Conservation (phyloP, 495 filamentous ascomycete genomes). For the Pyronema domesticum region DNA sequence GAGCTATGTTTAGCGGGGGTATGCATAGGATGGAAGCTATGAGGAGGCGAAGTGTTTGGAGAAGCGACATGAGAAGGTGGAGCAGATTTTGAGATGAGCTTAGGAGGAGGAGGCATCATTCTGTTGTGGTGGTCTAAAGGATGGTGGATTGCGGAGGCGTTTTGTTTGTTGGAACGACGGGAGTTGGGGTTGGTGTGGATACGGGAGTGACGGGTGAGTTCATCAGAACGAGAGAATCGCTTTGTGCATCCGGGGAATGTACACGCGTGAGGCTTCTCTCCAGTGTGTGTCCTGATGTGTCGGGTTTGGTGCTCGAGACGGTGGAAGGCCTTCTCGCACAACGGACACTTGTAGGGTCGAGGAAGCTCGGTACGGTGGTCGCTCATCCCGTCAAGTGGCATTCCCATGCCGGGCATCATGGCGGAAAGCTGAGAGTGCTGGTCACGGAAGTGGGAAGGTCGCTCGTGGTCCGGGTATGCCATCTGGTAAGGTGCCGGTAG, state of each 20-base stretch:
- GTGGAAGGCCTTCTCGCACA: slow-evolving; percentile 98
- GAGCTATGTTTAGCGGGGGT: slow-evolving; percentile 18
- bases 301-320: slow-evolving; percentile 94
- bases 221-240: slow-evolving; percentile 90
- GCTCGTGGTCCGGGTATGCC: slow-evolving; percentile 20
- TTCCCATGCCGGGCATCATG: slow-evolving; percentile 12
- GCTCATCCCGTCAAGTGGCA: slow-evolving; percentile 20
- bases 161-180: slow-evolving; percentile 76
- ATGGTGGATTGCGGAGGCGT: slow-evolving; percentile 40
- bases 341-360: slow-evolving; percentile 90
- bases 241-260: slow-evolving; percentile 90
- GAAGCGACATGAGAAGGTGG: slow-evolving; percentile 76
- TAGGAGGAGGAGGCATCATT: slow-evolving; percentile 68
- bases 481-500: slow-evolving; percentile 12
- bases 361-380: slow-evolving; percentile 49
- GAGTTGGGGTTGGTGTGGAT: slow-evolving; percentile 99
- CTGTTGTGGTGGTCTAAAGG: slow-evolving; percentile 30
- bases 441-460: slow-evolving; percentile 10
- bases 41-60: slow-evolving; percentile 88
- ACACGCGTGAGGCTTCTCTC: slow-evolving; percentile 95
- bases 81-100: slow-evolving; percentile 65
- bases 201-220: slow-evolving; percentile 87
- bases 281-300: slow-evolving; percentile 94
- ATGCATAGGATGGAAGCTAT: slow-evolving; percentile 43
- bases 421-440: slow-evolving; percentile 7